phyloP scores from a whole-genome alignment of 306 rosid species.

The Vigna trinervia region DNA sequence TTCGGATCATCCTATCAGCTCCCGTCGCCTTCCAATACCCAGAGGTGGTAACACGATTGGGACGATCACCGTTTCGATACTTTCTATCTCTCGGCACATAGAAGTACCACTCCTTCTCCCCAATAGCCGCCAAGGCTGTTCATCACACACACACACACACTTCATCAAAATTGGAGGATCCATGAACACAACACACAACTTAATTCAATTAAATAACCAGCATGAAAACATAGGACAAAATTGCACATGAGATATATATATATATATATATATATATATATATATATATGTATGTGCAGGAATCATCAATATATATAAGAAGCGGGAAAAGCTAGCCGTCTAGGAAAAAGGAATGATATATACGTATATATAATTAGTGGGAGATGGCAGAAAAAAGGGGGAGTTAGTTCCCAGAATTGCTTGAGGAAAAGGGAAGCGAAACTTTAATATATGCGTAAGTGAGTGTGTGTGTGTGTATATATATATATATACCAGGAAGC shows the following conservation, averaged over 20 bases:
- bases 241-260: background rate
- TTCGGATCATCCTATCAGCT: slow-evolving; percentile 90
- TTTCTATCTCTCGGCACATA: slow-evolving; percentile 95
- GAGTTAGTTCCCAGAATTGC: slow-evolving; percentile 44
- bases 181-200: background rate
- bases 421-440: slow-evolving; percentile 46
- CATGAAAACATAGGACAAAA: background rate
- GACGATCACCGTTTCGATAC: slow-evolving; percentile 92
- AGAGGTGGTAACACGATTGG: slow-evolving; percentile 89
- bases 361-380: slow-evolving; percentile 18
- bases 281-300: background rate
- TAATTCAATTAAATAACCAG: background rate
- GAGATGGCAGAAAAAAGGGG: slow-evolving; percentile 2
- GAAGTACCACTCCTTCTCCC: slow-evolving; percentile 98
- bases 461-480: background rate
- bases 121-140: slow-evolving; percentile 93
- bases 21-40: slow-evolving; percentile 99
- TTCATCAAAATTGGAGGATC: background rate
- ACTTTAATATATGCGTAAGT: background rate
- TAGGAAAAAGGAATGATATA: background rate
- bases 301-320: background rate
- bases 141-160: background rate
- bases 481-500: slow-evolving; percentile 75
- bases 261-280: background rate
- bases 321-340: background rate